phyloP scores from a whole-genome alignment of 495 filamentous ascomycete species.

The Penicillium silybi region DNA sequence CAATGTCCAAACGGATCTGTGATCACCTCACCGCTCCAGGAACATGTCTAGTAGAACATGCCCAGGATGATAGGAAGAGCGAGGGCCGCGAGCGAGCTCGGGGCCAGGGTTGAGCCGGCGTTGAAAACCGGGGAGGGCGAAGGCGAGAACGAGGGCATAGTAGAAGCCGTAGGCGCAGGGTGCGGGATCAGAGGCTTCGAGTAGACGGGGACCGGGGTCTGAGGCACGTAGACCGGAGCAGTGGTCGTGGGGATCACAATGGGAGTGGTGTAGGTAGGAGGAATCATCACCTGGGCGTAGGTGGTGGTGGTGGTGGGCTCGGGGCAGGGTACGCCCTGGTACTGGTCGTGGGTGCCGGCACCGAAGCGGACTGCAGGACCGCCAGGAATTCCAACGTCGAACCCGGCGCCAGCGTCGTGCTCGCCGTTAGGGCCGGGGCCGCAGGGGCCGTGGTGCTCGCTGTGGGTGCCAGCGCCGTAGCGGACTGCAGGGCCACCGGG shows the following conservation, averaged over 20 bases:
- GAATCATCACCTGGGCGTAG: slow-evolving; percentile 14
- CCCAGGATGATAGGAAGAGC: slow-evolving; percentile 20
- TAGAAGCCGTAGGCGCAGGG: slow-evolving; percentile 11
- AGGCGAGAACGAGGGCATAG: background rate
- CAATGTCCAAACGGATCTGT: background rate
- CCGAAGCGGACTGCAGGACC: slow-evolving; percentile 25
- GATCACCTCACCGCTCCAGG: background rate
- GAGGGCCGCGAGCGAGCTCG: slow-evolving; percentile 16
- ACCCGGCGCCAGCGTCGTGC: slow-evolving; percentile 18
- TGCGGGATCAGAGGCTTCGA: slow-evolving; percentile 22
- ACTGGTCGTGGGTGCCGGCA: slow-evolving; percentile 16
- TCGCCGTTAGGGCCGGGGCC: slow-evolving; percentile 15
- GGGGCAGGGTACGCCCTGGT: slow-evolving; percentile 20
- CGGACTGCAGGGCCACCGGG: slow-evolving; percentile 26
- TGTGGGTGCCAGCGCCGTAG: slow-evolving; percentile 16
- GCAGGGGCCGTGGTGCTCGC: slow-evolving; percentile 17
- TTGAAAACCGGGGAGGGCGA: slow-evolving; percentile 17
- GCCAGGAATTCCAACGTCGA: slow-evolving; percentile 28
- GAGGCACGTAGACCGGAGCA: slow-evolving; percentile 9
- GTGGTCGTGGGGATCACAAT: slow-evolving; percentile 15
- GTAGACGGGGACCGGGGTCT: slow-evolving; percentile 4
- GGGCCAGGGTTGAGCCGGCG: slow-evolving; percentile 19
- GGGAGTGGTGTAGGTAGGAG: slow-evolving; percentile 20
- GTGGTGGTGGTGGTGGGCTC: slow-evolving; percentile 15
- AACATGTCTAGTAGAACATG: slow-evolving; percentile 15